Base-by-base conservation (phyloP, 768 basidiomycete species). In the Piloderma croceum region DNA sequence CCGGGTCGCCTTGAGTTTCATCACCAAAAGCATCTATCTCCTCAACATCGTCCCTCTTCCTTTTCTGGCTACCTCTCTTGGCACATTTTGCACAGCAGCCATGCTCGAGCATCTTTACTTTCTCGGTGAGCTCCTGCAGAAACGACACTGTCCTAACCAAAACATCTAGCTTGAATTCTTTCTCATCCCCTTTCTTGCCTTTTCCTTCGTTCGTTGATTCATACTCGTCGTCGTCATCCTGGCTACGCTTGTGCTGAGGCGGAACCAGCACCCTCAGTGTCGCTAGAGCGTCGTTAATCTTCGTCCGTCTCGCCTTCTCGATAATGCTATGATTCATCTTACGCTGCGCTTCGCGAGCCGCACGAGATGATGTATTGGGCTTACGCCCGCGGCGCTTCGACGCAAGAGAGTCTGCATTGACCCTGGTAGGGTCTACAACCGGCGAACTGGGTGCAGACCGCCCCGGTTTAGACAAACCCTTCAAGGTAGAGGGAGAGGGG, bases 261-360 rank as follows among this genome's bases (percentile, higher is more conserved):
- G 90, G 90, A 1, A 94, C 89, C 51, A 96, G 79, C 47, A 72
- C 69, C 46, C 82, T 77, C 33, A 97, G 64, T 2, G 81, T 77
- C 3, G 81, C 72, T 5, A 97, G 71, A 0, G 92, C 90, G 38
- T 90, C 83, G 56, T 98, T 98, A 48, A 98, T 97, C 73, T 96
- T 96, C 9, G 93, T 94, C 44, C 93, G 73, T 22, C 93, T 69
- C 0, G 92, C 80, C 56, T 93, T 88, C 65, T 98, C 93, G 57
- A 98, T 98, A 46, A 92, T 79, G 5, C 85, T 89, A 55, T 98
- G 93, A 62, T 96, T 96, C 24, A 90, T 77, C 59, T 93, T 90
- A 38, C 93, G 79, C 61, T 90, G 81, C 2, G 83, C 76, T 62
- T 94, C 91, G 34, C 92, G 73, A 22, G 85, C 85, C 11, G 76